phyloP scores from a whole-genome alignment of 192 early-diverging fungal species.

The Coemansia sp. region DNA sequence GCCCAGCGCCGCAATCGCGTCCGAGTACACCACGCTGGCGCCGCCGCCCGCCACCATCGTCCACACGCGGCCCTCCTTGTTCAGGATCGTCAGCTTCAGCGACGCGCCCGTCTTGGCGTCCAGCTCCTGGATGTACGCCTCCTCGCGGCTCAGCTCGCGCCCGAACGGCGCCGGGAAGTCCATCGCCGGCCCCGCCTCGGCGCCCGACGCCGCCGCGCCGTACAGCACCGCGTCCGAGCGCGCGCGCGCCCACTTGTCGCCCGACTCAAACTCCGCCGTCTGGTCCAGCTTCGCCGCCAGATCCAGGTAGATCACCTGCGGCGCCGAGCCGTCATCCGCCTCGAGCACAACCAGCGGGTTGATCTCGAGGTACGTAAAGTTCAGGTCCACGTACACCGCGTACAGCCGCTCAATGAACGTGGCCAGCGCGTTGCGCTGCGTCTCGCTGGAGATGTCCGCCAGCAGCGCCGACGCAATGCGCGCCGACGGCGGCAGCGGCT shows the following conservation, averaged over 20 bases:
- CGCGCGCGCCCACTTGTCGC: conserved; percentile 94
- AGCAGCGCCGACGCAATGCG: conserved; percentile 68
- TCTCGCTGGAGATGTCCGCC: conserved; percentile 61
- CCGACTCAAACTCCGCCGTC: conserved; percentile 94
- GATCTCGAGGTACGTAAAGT: conserved; percentile 99
- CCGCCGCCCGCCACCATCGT: conserved; percentile 99
- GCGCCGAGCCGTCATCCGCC: conserved; percentile 50
- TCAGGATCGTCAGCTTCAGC: conserved; percentile 96
- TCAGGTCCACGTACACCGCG: conserved; percentile 92
- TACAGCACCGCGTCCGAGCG: conserved; percentile 59
- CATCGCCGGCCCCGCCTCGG: conserved; percentile 74
- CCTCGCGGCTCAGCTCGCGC: conserved; percentile 92
- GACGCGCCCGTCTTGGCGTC: conserved; percentile 99
- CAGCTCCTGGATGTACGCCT: conserved; percentile 96
- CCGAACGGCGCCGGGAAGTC: conserved; percentile 99
- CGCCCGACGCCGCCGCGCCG: conserved; percentile 43
- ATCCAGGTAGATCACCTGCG: conserved; percentile 90
- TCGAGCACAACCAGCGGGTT: conserved; percentile 97
- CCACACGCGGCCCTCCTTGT: conserved; percentile 95
- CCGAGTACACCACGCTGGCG: conserved; percentile 96
- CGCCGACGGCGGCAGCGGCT: conserved; percentile 67
- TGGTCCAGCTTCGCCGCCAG: conserved; percentile 98
- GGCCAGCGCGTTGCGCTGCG: conserved; percentile 69
- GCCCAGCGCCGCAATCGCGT: conserved; percentile 97
- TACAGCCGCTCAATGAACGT: conserved; percentile 93